Percentiles rank a stretch among this genome's conserved stretches.
phyloP scores from a whole-genome alignment of 2,329 filamentous ascomycete genomes.

The Coniochaeta hoffmannii region DNA sequence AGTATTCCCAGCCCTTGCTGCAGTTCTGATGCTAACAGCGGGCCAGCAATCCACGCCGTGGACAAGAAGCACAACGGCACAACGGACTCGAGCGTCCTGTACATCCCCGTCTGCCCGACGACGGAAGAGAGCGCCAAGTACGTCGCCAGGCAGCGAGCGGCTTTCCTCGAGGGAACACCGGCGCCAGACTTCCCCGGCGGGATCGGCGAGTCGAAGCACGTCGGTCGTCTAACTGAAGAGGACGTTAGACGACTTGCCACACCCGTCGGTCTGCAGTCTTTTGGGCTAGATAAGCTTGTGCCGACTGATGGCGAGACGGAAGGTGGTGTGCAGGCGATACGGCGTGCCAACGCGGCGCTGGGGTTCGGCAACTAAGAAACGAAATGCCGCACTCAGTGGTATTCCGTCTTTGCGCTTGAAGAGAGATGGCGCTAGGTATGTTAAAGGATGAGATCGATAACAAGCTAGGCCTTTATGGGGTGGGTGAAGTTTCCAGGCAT shows the following conservation, averaged over 20 bases:
- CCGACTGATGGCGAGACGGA: slow-evolving; percentile 16
- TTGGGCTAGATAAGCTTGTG: slow-evolving; percentile 35
- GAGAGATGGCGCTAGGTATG: no score
- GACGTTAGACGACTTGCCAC: slow-evolving; percentile 23
- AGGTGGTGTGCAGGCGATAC: slow-evolving; percentile 29
- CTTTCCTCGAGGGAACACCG: slow-evolving; percentile 61
- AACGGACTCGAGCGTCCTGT: slow-evolving; percentile 74
- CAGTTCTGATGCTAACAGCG: slow-evolving; percentile 8
- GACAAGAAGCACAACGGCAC: slow-evolving; percentile 68
- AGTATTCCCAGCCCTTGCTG: slow-evolving; percentile 11
- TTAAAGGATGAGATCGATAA: no score
- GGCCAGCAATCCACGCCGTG: slow-evolving; percentile 64
- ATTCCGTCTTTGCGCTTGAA: no score
- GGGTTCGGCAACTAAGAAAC: slow-evolving; percentile 28
- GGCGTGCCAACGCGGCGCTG: slow-evolving; percentile 35
- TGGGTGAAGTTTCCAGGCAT: no score
- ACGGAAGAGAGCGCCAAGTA: slow-evolving; percentile 70
- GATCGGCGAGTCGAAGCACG: slow-evolving; percentile 53
- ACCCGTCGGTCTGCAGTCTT: slow-evolving; percentile 29
- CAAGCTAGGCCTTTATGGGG: no score
- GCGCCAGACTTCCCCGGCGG: slow-evolving; percentile 68
- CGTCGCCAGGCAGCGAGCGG: slow-evolving; percentile 60
- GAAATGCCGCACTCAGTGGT: no score
- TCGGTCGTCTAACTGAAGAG: slow-evolving; percentile 35
- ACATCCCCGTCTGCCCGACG: slow-evolving; percentile 80